These are phyloP conservation scores for Plectosphaerella plurivora DNA, from an alignment of 2,329 filamentous ascomycete species.

Conservation along the genomic window DNA sequence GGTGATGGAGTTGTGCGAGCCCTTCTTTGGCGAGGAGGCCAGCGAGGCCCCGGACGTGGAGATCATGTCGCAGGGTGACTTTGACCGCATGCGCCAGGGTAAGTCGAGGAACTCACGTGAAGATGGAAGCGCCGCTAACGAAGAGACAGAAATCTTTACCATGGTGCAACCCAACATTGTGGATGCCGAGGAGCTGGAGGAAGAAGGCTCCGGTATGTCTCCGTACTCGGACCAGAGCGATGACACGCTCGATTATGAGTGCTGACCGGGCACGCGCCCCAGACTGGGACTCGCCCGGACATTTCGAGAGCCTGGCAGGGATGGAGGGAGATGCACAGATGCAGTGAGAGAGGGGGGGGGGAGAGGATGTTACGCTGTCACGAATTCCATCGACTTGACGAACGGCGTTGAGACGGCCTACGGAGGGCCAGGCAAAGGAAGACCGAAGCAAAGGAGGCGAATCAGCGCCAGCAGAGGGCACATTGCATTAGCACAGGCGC, in stretches of 20 bases:
- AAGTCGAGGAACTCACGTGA: not conserved
- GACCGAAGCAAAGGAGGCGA: not conserved
- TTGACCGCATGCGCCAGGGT: not conserved
- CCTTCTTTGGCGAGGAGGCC: conserved; percentile 24
- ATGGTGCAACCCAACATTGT: conserved; percentile 20
- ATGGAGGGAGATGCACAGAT: conserved; percentile 24
- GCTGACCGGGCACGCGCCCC: conserved; percentile 22
- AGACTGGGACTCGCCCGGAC: conserved; percentile 58
- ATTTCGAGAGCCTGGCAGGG: conserved; percentile 45
- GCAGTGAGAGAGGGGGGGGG: not conserved
- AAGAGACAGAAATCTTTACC: not conserved
- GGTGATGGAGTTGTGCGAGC: conserved; percentile 35
- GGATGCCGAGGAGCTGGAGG: conserved; percentile 45
- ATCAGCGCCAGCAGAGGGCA: not conserved
- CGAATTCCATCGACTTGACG: not conserved
- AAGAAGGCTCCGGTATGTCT: conserved; percentile 55
- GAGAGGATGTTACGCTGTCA: not conserved
- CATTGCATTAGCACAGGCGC: not conserved
- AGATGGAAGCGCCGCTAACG: not conserved
- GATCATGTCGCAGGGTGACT: too few relatives aligned
- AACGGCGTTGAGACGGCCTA: not conserved
- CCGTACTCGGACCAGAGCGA: conserved; percentile 21
- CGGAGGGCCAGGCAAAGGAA: not conserved
- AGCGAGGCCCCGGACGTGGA: not conserved
- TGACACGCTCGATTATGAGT: conserved; percentile 27